phyloP scores from a whole-genome alignment of 768 basidiomycete genomes.

The Lyophyllum atratum region DNA sequence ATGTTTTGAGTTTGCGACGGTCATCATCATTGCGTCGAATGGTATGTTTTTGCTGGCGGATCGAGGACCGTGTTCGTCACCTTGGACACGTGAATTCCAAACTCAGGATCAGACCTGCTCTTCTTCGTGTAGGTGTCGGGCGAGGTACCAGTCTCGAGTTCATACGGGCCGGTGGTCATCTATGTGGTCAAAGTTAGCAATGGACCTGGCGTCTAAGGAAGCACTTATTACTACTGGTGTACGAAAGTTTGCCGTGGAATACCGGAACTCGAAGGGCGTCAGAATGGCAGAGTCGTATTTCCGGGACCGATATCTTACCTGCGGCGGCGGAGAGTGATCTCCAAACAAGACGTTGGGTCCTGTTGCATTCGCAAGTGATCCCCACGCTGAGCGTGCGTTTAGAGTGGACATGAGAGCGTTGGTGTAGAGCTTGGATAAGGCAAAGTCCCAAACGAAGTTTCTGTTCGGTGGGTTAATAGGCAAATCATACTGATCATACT shows the following conservation, averaged over 20 bases:
- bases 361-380: conserved; percentile 9
- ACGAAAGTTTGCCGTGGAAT: conserved; percentile 4
- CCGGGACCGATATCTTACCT: conserved; percentile 1
- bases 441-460: conserved; percentile 31
- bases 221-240: not conserved
- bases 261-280: not conserved
- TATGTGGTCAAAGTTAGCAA: not conserved
- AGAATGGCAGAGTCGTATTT: not conserved
- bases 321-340: conserved; percentile 1
- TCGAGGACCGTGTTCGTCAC: conserved; percentile 1
- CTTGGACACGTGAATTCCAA: not conserved
- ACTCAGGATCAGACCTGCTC: not conserved
- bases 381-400: conserved; percentile 22
- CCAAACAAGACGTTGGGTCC: conserved; percentile 19
- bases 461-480: conserved; percentile 8
- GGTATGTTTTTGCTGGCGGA: not conserved
- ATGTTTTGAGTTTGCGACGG: not conserved
- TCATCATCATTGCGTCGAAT: not conserved
- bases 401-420: conserved; percentile 26
- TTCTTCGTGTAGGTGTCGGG: not conserved
- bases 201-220: too few species aligned
- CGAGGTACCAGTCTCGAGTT: not conserved
- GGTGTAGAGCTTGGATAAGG: conserved; percentile 28
- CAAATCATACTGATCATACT: not conserved
- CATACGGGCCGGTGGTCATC: conserved; percentile 3